Base-by-base conservation (phyloP, 1,284 basidiomycete genomes). In the Caloboletus firmus region DNA sequence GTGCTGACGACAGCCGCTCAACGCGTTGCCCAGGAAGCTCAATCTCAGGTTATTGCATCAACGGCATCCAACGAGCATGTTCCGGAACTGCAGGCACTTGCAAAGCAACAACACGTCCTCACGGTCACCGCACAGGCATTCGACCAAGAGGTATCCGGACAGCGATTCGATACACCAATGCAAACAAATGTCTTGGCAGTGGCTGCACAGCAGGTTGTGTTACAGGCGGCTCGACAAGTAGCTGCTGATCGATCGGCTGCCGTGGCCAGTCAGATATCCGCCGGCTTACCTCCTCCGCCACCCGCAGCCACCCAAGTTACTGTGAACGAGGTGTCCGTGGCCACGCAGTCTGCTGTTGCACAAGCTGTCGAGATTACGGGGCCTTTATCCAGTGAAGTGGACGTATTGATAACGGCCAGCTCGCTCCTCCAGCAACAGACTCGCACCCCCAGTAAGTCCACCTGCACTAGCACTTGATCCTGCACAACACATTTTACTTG, bases 91-190 rank as follows among this genome's bases (percentile, higher is more conserved):
- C 79, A 87, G 64, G 81, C 83, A 15, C 78, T 91, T 51, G 85
- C 81, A 39, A 89, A 89, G 68, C 89, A 91, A 72, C 87, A 88
- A 62, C 83, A 89, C 60, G 87, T 91, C 52, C 77, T 91, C 45
- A 87, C 86, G 36, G 79, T 87, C 54, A 89, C 89, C 5, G 85
- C 89, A 15, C 79, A 86, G 60, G 89, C 88, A 8, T 83, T 89
- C 61, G 86, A 87, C 65, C 79, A 81, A 53, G 87, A 84, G 56
- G 75, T 84, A 44, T 79, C 78, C 30, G 81, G 79, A 47, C 78
- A 80, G 52, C 75, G 74, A 64, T 79, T 67, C 65, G 77, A 74
- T 56, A 74, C 74, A 42, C 75, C 74, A 44, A 64, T 57, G 18
- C 75, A 78, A 51, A 72, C 79, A 28, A 76, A 73, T 40, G 75